phyloP scores from a whole-genome alignment of 257 asterid genomes.

The Craterostigma plantagineum region DNA sequence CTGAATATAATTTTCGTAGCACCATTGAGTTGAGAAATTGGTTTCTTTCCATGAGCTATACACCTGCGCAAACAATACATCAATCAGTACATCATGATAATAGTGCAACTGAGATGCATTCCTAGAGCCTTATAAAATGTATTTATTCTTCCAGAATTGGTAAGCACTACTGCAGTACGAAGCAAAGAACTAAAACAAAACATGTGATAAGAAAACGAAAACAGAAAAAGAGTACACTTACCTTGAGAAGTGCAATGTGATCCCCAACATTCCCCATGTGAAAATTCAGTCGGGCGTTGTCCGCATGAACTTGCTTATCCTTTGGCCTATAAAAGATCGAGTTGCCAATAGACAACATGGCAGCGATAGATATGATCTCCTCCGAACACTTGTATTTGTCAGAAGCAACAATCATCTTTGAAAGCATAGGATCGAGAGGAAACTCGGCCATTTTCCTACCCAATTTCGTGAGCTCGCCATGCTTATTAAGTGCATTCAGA shows the following conservation, averaged over 20 bases:
- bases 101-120: background rate
- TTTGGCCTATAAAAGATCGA: constrained; percentile 90
- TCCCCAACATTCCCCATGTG: constrained; percentile 95
- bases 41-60: constrained; percentile 88
- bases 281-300: constrained; percentile 80
- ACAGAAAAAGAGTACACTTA: too few species aligned
- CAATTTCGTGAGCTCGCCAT: constrained; percentile 64
- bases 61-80: constrained; percentile 26
- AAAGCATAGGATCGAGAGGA: constrained; percentile 88
- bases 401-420: constrained; percentile 90
- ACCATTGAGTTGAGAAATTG: constrained; percentile 81
- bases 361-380: constrained; percentile 80
- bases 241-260: constrained; percentile 82
- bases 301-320: constrained; percentile 90
- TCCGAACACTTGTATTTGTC: constrained; percentile 73
- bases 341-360: constrained; percentile 85
- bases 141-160: too few species aligned
- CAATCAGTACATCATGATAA: background rate
- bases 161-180: too few species aligned
- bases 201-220: too few species aligned
- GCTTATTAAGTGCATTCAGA: constrained; percentile 77
- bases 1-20: constrained; percentile 85
- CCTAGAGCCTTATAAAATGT: too few species aligned
- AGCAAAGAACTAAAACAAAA: too few species aligned
- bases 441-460: constrained; percentile 97